These are phyloP conservation scores for Clitoria ternatea DNA, from an alignment of 306 rosid genomes.

Conservation along the genomic window DNA sequence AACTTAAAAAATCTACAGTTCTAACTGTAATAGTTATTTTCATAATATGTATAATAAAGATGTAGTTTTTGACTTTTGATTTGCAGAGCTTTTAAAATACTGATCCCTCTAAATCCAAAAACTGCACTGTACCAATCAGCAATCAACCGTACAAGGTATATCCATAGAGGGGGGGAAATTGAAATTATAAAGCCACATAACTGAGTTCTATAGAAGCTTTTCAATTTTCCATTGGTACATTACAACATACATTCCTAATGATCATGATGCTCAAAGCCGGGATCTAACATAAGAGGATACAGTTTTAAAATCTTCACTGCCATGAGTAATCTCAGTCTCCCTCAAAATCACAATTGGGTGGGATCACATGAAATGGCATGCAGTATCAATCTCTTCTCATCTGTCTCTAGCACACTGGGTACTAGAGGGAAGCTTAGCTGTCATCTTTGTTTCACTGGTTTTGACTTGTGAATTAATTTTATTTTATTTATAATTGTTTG, in stretches of 20 bases:
- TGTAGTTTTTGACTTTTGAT: neutral
- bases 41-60: neutral
- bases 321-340: too few relatives aligned
- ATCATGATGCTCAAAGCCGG: too few relatives aligned
- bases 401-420: too few relatives aligned
- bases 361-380: too few relatives aligned
- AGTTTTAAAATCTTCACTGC: too few relatives aligned
- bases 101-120: neutral
- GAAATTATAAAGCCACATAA: neutral
- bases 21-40: neutral
- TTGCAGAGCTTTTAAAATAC: conserved; percentile 10
- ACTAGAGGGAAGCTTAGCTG: too few relatives aligned
- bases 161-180: neutral
- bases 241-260: neutral
- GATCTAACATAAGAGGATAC: too few relatives aligned
- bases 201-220: neutral
- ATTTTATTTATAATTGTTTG: too few relatives aligned
- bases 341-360: too few relatives aligned
- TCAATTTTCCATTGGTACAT: neutral
- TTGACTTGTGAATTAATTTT: too few relatives aligned
- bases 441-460: too few relatives aligned
- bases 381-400: too few relatives aligned
- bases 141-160: neutral
- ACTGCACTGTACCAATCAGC: conserved; percentile 5
- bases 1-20: conserved; percentile 13